phyloP scores from a whole-genome alignment of 2,329 filamentous ascomycete species.

The Sphaerulina musiva region DNA sequence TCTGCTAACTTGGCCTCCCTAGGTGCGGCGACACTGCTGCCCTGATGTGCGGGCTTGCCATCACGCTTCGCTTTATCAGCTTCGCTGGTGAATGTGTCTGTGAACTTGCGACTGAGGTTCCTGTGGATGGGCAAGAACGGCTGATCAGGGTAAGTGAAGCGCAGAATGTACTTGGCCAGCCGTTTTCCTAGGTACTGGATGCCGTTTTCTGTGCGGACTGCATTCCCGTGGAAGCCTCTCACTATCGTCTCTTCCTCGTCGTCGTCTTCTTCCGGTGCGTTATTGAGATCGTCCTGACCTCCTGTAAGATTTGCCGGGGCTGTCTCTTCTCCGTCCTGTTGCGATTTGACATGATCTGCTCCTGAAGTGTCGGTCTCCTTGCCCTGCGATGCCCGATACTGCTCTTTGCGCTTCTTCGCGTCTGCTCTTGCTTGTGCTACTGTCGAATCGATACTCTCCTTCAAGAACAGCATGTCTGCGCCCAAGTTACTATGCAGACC shows the following conservation, averaged over 20 bases:
- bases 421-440: slow-evolving; percentile 67
- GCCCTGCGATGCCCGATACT: slow-evolving; percentile 16
- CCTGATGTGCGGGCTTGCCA: slow-evolving; percentile 48
- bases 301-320: slow-evolving; percentile 45
- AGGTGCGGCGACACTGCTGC: slow-evolving; percentile 54
- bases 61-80: slow-evolving; percentile 42
- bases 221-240: slow-evolving; percentile 82
- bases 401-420: slow-evolving; percentile 53
- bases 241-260: slow-evolving; percentile 77
- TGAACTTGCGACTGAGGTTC: slow-evolving; percentile 44
- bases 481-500: slow-evolving; percentile 93
- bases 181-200: slow-evolving; percentile 97
- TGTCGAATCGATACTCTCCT: slow-evolving; percentile 89
- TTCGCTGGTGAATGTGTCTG: slow-evolving; percentile 43
- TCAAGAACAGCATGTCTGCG: slow-evolving; percentile 92
- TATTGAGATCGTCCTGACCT: slow-evolving; percentile 44
- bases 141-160: slow-evolving; percentile 89
- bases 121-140: slow-evolving; percentile 67
- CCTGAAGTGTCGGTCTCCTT: slow-evolving; percentile 11
- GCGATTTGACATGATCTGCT: slow-evolving; percentile 13
- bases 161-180: slow-evolving; percentile 81
- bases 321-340: slow-evolving; percentile 12
- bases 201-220: slow-evolving; percentile 82
- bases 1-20: slow-evolving; percentile 40
- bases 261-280: slow-evolving; percentile 46